Conservation (phyloP, 78 protist genomes). For the Dictyostelium brefeldianum region DNA sequence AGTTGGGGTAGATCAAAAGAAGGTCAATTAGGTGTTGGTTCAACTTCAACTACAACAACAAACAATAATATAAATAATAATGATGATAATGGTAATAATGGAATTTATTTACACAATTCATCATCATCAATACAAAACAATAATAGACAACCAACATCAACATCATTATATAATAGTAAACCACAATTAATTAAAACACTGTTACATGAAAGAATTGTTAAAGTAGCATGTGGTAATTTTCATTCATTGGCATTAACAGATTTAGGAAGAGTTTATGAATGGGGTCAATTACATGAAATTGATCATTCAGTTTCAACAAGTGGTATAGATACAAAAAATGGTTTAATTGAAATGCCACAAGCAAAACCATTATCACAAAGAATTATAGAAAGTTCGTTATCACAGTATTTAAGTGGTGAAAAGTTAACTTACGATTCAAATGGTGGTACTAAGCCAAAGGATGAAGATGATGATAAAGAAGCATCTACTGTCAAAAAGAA, state of each 20-base stretch:
- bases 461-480: conserved; percentile 21
- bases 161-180: not conserved
- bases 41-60: not conserved
- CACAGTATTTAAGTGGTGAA: conserved; percentile 58
- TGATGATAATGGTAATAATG: not conserved
- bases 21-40: conserved; percentile 72
- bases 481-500: not conserved
- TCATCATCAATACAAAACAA: too few species aligned
- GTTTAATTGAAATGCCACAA: conserved; percentile 51
- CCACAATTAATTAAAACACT: conserved; percentile 16
- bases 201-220: conserved; percentile 1
- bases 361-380: not conserved
- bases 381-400: conserved; percentile 52
- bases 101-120: conserved; percentile 7
- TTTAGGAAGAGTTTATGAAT: conserved; percentile 68
- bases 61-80: too few species aligned
- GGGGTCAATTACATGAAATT: conserved; percentile 75
- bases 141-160: not conserved
- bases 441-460: conserved; percentile 16
- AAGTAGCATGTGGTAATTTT: conserved; percentile 55
- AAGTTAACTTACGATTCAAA: conserved; percentile 34
- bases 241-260: conserved; percentile 74
- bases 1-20: conserved; percentile 77
- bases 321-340: conserved; percentile 5
- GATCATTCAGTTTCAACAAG: not conserved